phyloP scores from a whole-genome alignment of 1,284 basidiomycete species.

The Grifola frondosa region DNA sequence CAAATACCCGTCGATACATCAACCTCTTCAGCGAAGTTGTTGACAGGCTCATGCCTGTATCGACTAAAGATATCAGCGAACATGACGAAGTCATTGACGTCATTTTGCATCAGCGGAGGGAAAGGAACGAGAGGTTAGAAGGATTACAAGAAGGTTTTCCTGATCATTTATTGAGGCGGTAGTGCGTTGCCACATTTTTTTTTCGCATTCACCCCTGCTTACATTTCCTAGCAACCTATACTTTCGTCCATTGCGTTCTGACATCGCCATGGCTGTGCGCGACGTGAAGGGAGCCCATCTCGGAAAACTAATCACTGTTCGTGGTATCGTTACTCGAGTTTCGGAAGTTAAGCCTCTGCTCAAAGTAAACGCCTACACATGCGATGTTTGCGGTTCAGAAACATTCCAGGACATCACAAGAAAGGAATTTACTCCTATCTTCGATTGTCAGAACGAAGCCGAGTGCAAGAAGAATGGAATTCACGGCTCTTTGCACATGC shows the following conservation, averaged over 20 bases:
- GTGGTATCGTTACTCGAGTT: conserved; percentile 97
- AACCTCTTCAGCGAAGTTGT: conserved; percentile 89
- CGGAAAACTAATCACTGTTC: conserved; percentile 91
- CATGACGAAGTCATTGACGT: conserved; percentile 94
- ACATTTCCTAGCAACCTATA: conserved; percentile 76
- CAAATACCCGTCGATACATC: conserved; percentile 90
- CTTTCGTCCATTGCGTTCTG: conserved; percentile 80
- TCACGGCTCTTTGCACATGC: conserved; percentile 93
- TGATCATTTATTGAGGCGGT: conserved; percentile 87
- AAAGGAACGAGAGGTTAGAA: conserved; percentile 81
- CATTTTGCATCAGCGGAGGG: conserved; percentile 88
- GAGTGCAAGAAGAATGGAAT: conserved; percentile 89
- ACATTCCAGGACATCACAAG: conserved; percentile 98
- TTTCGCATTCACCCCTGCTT: conserved; percentile 19
- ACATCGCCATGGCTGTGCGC: conserved; percentile 83
- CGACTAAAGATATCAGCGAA: conserved; percentile 86
- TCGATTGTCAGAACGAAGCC: conserved; percentile 81
- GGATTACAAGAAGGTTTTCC: conserved; percentile 79
- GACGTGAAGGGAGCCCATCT: conserved; percentile 85
- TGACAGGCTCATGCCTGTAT: conserved; percentile 83
- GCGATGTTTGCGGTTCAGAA: conserved; percentile 97
- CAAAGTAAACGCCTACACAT: conserved; percentile 97
- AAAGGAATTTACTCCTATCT: conserved; percentile 88
- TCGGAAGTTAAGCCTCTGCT: conserved; percentile 98
- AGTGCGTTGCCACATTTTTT: conserved; percentile 60